Base-by-base conservation (phyloP, 164 flowering plant species). In the Houttuynia cordata region DNA sequence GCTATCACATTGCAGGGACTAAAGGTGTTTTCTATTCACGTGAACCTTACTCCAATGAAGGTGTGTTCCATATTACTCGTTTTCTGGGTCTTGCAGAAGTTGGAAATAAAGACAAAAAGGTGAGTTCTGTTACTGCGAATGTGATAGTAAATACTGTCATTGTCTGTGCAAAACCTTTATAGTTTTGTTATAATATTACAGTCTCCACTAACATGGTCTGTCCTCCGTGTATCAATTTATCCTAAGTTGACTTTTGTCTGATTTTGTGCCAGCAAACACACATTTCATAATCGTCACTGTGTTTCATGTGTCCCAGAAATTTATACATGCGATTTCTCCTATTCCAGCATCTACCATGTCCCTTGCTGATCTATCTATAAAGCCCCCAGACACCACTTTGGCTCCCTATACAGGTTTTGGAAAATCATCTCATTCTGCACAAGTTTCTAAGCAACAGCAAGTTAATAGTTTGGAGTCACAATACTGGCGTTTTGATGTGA, bases 321-420 rank as follows among this genome's bases (percentile, higher is more conserved):
- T 93, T 78, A 75, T 93, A 70, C 97, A 93, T 84, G 97, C 97
- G 60, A 73, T 90, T 75, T 88, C 99, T 76, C 99, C 97, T 52
- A 85, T 84, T 71, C 97, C 99, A 60, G 89, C 95, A 58, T 80
- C 89, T 71, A 70, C 68, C 18, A 88, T 93, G 99, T 71, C 95
- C 10, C 65, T 82, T 37, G 62, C 78, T 54, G 97, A 93, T 69
- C 70, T 93, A 54, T 64, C 73, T 63, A 59, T 56, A 56, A 88
- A 82, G 70, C 81, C 99, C 1, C 69, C 84, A 68, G 85, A 82
- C 67, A 77, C 96, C 23, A 90, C 93, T 39, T 73, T 72, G 67
- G 84, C 84, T 67, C 99, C 99, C 17, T 90, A 83, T 70, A 68
- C 73, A 61, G 37, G 45, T 51, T 47, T 30, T 15, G 83, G 68